phyloP scores from a whole-genome alignment of 1,284 basidiomycete species.

The Austroboletus novae-zelandiae region DNA sequence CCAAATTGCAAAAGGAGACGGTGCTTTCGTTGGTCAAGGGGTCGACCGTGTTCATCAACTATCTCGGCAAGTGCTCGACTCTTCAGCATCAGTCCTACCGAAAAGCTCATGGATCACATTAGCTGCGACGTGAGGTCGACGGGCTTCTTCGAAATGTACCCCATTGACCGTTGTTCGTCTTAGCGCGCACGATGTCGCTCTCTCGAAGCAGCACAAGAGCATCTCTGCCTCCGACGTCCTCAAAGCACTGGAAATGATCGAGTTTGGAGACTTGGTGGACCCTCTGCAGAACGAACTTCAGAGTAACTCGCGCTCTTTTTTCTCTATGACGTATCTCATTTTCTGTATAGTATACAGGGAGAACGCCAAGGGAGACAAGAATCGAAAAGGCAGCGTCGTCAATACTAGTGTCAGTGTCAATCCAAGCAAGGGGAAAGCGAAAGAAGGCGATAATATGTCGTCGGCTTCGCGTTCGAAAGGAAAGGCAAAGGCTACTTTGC shows the following conservation, averaged over 20 bases:
- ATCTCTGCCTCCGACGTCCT: constrained; percentile 87
- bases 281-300: constrained; percentile 70
- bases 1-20: constrained; percentile 86
- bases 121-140: constrained; percentile 63
- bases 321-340: neutral
- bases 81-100: neutral
- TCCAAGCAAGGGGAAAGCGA: constrained; percentile 31
- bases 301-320: constrained; percentile 42
- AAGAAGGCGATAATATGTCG: constrained; percentile 24
- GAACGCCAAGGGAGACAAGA: constrained; percentile 51
- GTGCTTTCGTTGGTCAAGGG: constrained; percentile 79
- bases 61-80: constrained; percentile 59
- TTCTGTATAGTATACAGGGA: constrained; percentile 54
- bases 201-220: constrained; percentile 81
- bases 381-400: constrained; percentile 40
- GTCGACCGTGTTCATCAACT: constrained; percentile 90
- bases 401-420: constrained; percentile 7
- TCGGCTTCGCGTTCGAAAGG: constrained; percentile 31
- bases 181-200: constrained; percentile 86
- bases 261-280: constrained; percentile 75
- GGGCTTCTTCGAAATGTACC: neutral
- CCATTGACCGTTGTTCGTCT: constrained; percentile 7
- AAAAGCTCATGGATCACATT: constrained; percentile 5
- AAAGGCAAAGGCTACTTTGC: constrained; percentile 36
- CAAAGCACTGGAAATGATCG: constrained; percentile 78